Percentiles rank a stretch among this genome's conserved stretches.
phyloP scores from a whole-genome alignment of 306 rosid genomes.

The Vigna angularis region DNA sequence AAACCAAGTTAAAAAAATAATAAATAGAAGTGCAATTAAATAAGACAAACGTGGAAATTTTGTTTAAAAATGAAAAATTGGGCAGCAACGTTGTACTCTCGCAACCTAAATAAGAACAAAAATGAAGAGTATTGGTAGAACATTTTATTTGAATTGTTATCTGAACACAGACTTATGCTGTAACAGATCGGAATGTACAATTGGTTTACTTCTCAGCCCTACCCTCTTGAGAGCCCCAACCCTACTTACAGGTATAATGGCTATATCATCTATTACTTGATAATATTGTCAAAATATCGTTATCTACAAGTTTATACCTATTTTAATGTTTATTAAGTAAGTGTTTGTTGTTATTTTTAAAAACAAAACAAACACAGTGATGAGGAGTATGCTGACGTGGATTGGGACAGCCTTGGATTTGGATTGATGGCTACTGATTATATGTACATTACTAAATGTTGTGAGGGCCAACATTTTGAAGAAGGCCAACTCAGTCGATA shows the following conservation, averaged over 20 bases:
- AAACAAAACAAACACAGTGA: constrained; percentile 40
- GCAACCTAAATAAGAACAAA: background rate
- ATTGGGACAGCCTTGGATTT: constrained; percentile 87
- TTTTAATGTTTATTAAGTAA: background rate
- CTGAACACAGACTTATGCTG: background rate
- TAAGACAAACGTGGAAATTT: background rate
- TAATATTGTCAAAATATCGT: too few species aligned
- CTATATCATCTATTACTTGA: background rate
- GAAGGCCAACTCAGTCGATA: constrained; percentile 64
- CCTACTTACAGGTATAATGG: constrained; percentile 30
- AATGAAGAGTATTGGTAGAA: background rate
- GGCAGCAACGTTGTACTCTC: background rate
- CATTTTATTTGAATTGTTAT: background rate
- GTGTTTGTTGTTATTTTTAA: background rate
- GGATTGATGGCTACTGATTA: constrained; percentile 74
- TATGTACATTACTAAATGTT: constrained; percentile 69
- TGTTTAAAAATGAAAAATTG: too few species aligned
- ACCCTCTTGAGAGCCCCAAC: constrained; percentile 27
- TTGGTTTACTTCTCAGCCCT: constrained; percentile 44
- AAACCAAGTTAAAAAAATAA: too few species aligned
- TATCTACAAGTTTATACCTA: too few species aligned
- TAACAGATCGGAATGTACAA: constrained; percentile 39
- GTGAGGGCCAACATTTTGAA: constrained; percentile 53
- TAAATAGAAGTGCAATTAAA: too few species aligned
- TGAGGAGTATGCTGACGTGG: constrained; percentile 63